phyloP scores from a whole-genome alignment of 768 basidiomycete species.

The Tulasnella sp. region DNA sequence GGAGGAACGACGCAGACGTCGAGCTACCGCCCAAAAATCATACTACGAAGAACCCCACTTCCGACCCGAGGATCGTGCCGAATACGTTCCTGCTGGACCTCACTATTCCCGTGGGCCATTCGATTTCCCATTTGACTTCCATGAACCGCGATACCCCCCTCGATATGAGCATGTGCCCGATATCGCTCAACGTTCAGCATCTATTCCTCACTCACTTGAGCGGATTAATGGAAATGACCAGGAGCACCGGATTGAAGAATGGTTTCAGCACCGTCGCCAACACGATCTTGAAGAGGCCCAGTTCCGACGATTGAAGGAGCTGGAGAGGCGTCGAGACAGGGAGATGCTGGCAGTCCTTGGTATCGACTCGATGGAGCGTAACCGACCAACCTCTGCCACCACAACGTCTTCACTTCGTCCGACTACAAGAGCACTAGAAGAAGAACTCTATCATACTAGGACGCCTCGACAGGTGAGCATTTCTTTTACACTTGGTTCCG shows the following conservation, averaged over 20 bases:
- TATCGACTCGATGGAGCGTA: not conserved
- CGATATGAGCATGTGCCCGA: not conserved
- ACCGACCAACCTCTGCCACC: not conserved
- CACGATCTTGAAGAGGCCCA: not conserved
- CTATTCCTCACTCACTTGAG: not conserved
- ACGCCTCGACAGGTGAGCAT: not conserved
- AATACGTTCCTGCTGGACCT: not conserved
- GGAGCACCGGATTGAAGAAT: not conserved
- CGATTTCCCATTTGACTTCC: not conserved
- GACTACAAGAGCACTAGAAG: not conserved
- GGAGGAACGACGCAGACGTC: slow-evolving; percentile 3
- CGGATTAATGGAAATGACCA: not conserved
- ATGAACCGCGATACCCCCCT: not conserved
- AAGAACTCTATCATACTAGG: not conserved
- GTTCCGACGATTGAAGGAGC: not conserved
- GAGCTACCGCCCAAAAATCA: not conserved
- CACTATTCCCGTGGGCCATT: not conserved
- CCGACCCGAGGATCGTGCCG: not conserved
- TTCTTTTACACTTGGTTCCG: not conserved
- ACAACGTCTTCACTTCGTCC: not conserved
- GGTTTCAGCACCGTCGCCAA: not conserved
- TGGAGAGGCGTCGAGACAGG: not conserved
- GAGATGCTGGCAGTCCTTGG: not conserved
- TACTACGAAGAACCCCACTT: not conserved
- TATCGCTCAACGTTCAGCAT: not conserved